Evolutionary conservation across 148 eudicot species (phyloP), one percentile per base, ranked within the genome.

Genomic region (Vaccinium corymbosum): DNA sequence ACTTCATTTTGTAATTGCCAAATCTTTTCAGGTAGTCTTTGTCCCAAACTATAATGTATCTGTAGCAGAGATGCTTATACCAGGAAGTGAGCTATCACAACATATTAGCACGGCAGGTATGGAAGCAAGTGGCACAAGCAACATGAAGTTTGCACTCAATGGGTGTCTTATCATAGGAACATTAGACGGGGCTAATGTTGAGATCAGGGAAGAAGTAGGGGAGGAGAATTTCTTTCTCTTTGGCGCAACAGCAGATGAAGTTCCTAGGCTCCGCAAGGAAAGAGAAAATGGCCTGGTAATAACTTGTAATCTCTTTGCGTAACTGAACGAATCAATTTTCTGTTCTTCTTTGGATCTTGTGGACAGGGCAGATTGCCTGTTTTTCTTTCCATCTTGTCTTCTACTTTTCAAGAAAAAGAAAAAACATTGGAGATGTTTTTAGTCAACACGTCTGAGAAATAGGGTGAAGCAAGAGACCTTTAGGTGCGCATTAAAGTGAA

Each of bases 91-190:
- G 89, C 88, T 97, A 51, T 97, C 99, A 38, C 99, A 97, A 86
- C 99, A 97, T 88, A 97, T 97, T 62, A 97, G 99, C 89, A 97
- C 99, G 29, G 99, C 99, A 17, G 99, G 99, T 52, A 95, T 95
- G 98, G 99, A 97, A 89, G 99, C 99, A 84, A 95, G 98, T 84
- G 99, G 99, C 66, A 97, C 99, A 73, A 95, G 99, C 89, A 95
- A 95, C 89, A 97, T 97, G 99, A 97, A 97, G 87, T 97, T 97
- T 85, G 91, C 98, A 59, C 98, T 97, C 19, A 97, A 97, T 90
- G 99, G 99, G 20, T 97, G 99, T 89, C 96, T 97, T 62, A 94
- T 97, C 35, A 93, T 95, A 46, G 99, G 98, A 84, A 97, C 99
- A 76, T 82, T 95, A 56, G 99, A 97, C 89, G 99, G 99, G 52